Percentiles rank a stretch among this genome's conserved stretches.
These are phyloP conservation scores for Trichosanthes truncata DNA, from an alignment of 306 rosid species.

Conservation along the genomic window DNA sequence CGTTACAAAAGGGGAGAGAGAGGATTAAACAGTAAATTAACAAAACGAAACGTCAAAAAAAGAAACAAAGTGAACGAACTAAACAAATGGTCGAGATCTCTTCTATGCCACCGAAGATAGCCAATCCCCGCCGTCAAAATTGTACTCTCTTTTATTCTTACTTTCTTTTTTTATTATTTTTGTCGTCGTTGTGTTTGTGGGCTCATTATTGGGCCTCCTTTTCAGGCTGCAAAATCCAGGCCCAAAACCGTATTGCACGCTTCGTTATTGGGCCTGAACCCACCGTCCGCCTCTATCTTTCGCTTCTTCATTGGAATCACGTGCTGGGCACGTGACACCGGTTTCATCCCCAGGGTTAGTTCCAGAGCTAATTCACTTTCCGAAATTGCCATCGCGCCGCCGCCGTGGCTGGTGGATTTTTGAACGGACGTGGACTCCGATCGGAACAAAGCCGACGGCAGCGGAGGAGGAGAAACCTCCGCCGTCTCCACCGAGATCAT, in stretches of 20 bases:
- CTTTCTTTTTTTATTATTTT: not conserved
- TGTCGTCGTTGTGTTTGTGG: not conserved
- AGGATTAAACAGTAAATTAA: conserved; percentile 1
- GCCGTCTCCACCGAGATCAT: conserved; percentile 63
- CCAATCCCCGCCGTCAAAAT: conserved; percentile 45
- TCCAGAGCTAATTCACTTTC: conserved; percentile 46
- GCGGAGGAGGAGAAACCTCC: conserved; percentile 34
- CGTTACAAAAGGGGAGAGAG: not conserved
- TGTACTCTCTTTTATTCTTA: conserved; percentile 2
- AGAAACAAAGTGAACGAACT: not conserved
- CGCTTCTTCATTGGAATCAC: conserved; percentile 81
- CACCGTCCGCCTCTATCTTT: conserved; percentile 22
- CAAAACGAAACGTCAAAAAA: not conserved
- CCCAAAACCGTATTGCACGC: conserved; percentile 37
- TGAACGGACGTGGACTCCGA: conserved; percentile 38
- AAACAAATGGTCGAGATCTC: conserved; percentile 31
- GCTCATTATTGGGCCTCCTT: not conserved
- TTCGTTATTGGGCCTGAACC: conserved; percentile 12
- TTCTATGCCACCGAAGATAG: conserved; percentile 9
- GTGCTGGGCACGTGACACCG: conserved; percentile 35
- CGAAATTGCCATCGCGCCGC: conserved; percentile 6
- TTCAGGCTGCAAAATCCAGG: conserved; percentile 29
- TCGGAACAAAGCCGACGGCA: conserved; percentile 31
- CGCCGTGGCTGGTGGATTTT: not conserved
- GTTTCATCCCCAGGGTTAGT: conserved; percentile 64